A percentile compares a stretch with the other conserved stretches of the same genome.
phyloP scores from a whole-genome alignment of 2,329 filamentous ascomycete species.

The Metarhizium brunneum region DNA sequence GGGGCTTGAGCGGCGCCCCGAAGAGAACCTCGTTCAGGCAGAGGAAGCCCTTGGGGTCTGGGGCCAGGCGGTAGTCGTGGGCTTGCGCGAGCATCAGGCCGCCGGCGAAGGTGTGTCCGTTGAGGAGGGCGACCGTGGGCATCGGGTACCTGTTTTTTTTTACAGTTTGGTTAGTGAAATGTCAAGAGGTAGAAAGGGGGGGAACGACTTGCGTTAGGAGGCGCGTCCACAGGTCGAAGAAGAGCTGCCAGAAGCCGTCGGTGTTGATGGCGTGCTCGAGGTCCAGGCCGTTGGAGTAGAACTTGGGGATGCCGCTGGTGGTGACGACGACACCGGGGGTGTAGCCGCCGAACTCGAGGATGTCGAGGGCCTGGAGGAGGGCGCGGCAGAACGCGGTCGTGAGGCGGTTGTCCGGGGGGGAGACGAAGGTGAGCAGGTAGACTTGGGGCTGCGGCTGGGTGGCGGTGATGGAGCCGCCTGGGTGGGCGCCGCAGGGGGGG shows the following conservation, averaged over 20 bases:
- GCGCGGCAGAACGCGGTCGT: slow-evolving; percentile 59
- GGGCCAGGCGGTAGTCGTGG: slow-evolving; percentile 76
- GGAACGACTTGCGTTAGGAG: slow-evolving; percentile 29
- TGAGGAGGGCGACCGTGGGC: slow-evolving; percentile 72
- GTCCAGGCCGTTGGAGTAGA: slow-evolving; percentile 79
- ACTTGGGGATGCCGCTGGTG: slow-evolving; percentile 66
- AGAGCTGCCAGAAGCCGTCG: slow-evolving; percentile 50
- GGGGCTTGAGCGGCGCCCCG: slow-evolving; percentile 62
- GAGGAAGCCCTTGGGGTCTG: slow-evolving; percentile 58
- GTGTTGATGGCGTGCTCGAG: slow-evolving; percentile 54
- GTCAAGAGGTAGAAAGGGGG: neutral
- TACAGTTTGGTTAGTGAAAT: too few relatives aligned
- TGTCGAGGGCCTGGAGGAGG: slow-evolving; percentile 62
- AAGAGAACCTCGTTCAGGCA: slow-evolving; percentile 79
- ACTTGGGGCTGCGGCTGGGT: slow-evolving; percentile 50
- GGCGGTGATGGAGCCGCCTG: slow-evolving; percentile 51
- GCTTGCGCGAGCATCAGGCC: slow-evolving; percentile 66
- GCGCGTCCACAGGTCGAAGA: slow-evolving; percentile 58
- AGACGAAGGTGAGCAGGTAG: slow-evolving; percentile 65
- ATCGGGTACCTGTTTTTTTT: slow-evolving; percentile 52
- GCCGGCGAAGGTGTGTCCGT: slow-evolving; percentile 73
- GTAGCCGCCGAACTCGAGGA: slow-evolving; percentile 55
- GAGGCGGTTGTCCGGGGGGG: slow-evolving; percentile 68
- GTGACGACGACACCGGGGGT: slow-evolving; percentile 68
- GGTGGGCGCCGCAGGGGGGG: slow-evolving; percentile 34